Base-by-base conservation (phyloP, 2,329 filamentous ascomycete species). In the Macrophomina tecta region DNA sequence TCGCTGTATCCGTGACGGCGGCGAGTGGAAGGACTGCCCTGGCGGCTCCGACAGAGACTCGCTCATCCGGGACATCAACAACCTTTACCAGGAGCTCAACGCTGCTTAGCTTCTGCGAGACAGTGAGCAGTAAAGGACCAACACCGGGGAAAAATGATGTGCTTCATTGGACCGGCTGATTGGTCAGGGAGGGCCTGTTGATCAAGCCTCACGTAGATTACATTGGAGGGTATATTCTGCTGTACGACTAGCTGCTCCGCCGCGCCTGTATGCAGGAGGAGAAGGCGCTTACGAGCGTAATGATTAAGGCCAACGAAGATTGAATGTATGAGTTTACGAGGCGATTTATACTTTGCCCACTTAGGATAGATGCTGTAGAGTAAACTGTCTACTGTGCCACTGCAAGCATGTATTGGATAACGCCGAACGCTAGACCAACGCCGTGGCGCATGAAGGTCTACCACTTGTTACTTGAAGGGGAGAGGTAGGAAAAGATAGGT, bases 1-100 rank as follows among this genome's bases (percentile, higher is more conserved):
- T 65, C 92, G 95, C 82, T 99, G 95, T 80, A 86, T 98, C 70
- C 86, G 90, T 61, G 94, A 98, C 76, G 87, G 81, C 30, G 90
- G 90, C 12, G 76, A 90, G 73, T 98, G 94, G 93, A 90, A 82
- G 67, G 86, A 95, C 70, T 97, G 94, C 76, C 87, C 89, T 4
- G 84, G 83, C 73, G 90, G 92, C 58, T 73, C 88, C 66, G 82
- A 82, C 70, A 87, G 92, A 62, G 87, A 90, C 71, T 90, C 93
- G 73, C 84, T 98, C 64, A 86, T 97, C 64, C 82, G 87, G 72
- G 90, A 92, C 78, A 88, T 98, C 69, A 87, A 94, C 82, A 88
- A 89, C 78, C 83, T 91, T 68, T 91, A 88, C 52, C 68, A 77
- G 30, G 38, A 69, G 49, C 51, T 62, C n/a, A 67, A 67, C 65